These are phyloP conservation scores for Geranium brycei DNA, from an alignment of 345 rosid species.

Conservation along the genomic window DNA sequence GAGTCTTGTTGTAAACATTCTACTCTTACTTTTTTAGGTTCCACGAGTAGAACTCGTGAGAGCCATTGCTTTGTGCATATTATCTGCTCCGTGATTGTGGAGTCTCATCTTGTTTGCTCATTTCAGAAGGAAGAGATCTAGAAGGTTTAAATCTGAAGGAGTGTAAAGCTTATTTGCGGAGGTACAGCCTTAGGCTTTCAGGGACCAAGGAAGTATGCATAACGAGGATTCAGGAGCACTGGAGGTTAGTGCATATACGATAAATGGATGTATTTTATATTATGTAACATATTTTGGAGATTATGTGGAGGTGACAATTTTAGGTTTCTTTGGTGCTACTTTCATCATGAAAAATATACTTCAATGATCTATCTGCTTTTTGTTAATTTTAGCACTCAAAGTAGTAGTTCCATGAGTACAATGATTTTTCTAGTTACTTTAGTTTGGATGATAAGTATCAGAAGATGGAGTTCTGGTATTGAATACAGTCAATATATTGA, in stretches of 20 bases:
- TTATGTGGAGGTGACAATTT: no score
- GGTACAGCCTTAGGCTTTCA: constrained; percentile 36
- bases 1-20: neutral
- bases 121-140: constrained; percentile 27
- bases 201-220: constrained; percentile 34
- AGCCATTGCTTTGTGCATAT: neutral
- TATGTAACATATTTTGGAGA: neutral
- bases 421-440: no score
- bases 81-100: neutral
- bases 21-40: neutral
- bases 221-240: constrained; percentile 40
- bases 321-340: no score
- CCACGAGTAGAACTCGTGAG: neutral
- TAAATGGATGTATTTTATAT: no score
- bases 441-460: no score
- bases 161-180: constrained; percentile 42
- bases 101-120: constrained; percentile 7
- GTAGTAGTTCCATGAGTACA: no score
- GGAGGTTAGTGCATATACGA: constrained; percentile 21
- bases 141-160: constrained; percentile 24
- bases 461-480: no score
- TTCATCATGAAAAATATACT: no score
- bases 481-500: no score
- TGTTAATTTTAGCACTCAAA: no score
- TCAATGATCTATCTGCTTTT: no score